Evolutionary conservation across 148 eudicot genomes (phyloP).

Genomic region (Oxyria digyna): DNA sequence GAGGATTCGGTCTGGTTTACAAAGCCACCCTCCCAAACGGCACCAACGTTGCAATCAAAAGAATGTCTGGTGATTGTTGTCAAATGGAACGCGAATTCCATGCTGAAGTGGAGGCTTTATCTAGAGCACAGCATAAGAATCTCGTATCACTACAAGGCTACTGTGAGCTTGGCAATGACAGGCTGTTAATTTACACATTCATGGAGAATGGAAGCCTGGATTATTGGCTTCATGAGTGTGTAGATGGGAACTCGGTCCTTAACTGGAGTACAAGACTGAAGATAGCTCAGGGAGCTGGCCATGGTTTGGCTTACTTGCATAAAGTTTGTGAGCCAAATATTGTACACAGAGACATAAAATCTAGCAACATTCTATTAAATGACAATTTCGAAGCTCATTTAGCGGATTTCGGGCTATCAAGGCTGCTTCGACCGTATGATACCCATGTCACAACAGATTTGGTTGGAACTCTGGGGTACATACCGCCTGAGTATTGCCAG

Average conservation of each 20-base stretch:
- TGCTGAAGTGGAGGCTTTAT: slow-evolving; percentile 86
- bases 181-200: slow-evolving; percentile 64
- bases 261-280: slow-evolving; percentile 53
- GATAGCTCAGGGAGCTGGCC: slow-evolving; percentile 82
- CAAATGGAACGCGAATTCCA: slow-evolving; percentile 92
- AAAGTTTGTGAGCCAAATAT: slow-evolving; percentile 53
- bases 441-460: slow-evolving; percentile 91
- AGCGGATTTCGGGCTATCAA: slow-evolving; percentile 84
- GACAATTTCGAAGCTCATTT: slow-evolving; percentile 77
- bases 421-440: slow-evolving; percentile 68
- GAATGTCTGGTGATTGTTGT: slow-evolving; percentile 90
- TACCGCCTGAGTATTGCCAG: slow-evolving; percentile 91
- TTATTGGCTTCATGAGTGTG: slow-evolving; percentile 79
- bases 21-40: slow-evolving; percentile 69
- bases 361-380: slow-evolving; percentile 80
- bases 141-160: slow-evolving; percentile 90
- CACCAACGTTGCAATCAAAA: slow-evolving; percentile 64
- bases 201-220: slow-evolving; percentile 97
- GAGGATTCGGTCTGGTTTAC: slow-evolving; percentile 86
- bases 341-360: slow-evolving; percentile 78
- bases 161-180: slow-evolving; percentile 55
- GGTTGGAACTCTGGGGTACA: slow-evolving; percentile 92
- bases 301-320: slow-evolving; percentile 70
- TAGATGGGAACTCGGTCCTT: slow-evolving; percentile 52
- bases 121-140: slow-evolving; percentile 80